Base-by-base conservation (phyloP, 805 yeast genomes). In the Saturnispora sanitii region DNA sequence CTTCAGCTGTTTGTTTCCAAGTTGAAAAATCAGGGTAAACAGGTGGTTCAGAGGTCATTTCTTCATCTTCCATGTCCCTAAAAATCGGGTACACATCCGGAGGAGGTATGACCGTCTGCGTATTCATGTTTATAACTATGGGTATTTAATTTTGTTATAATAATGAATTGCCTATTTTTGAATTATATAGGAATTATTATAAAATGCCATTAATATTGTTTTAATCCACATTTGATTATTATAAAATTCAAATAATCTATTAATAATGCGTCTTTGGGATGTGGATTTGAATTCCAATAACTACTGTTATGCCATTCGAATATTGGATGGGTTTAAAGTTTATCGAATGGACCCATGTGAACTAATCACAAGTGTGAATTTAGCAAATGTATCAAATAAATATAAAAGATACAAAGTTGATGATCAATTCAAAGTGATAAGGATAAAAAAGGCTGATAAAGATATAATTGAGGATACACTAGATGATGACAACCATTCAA, bases 291-390 rank as follows among this genome's bases (percentile, higher is more conserved):
- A 90, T 61, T 95, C 86, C 60, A 95, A 88, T 62, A 82, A 78
- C 52, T 80, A 86, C 28, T 90, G 96, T 58, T 87, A 90, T 62
- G 84, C 95, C 16, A 67, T 84, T 20, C 83, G 92, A 39, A 80
- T 77, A 46, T 87, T 83, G 45, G 60, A 66, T 34, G 96, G 97
- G 15, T 87, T 90, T 57, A 64, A 77, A 40, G 94, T 90, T 11
- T 90, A 77, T 66, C 83, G 82, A 54, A 73, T 94, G 3, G 88
- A 85, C 55, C 97, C 98, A 4, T 69, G 88, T 65, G 92, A 82
- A 45, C 60, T 76, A 45, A 66, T 87, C 46, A 88, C 82, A 7
- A 11, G 11, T n/a, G n/a, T n/a, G n/a, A n/a, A n/a, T n/a, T n/a
- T n/a, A n/a, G n/a, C n/a, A n/a, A n/a, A n/a, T n/a, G n/a, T n/a